Evolutionary conservation across 306 rosid species (phyloP).

Genomic region (Pyrus pyrifolia): DNA sequence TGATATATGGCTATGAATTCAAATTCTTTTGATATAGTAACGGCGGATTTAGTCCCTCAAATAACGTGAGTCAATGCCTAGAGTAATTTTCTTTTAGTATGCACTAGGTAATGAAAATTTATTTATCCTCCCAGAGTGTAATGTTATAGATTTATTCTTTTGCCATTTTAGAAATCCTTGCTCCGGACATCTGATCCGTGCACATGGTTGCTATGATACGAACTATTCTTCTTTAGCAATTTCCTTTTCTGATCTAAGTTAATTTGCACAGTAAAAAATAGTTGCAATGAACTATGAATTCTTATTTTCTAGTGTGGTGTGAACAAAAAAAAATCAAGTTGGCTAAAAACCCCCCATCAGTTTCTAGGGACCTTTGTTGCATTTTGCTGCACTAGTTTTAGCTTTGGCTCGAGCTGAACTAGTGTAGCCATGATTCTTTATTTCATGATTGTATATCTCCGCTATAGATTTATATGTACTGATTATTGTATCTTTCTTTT

Average conservation of each 20-base stretch:
- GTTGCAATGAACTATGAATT: background rate
- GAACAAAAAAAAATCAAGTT: background rate
- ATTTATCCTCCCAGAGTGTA: background rate
- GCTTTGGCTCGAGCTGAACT: background rate
- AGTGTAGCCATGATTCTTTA: background rate
- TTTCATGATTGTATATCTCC: background rate
- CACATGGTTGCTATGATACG: background rate
- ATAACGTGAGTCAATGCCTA: background rate
- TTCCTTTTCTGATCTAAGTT: background rate
- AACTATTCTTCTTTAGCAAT: background rate
- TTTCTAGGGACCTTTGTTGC: background rate
- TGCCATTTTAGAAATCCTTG: background rate
- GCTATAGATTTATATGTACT: background rate
- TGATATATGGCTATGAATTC: background rate
- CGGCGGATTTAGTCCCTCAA: background rate
- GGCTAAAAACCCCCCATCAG: background rate
- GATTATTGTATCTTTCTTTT: constrained; percentile 20
- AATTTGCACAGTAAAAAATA: background rate
- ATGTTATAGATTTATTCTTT: background rate
- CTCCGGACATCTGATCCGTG: background rate
- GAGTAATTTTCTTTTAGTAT: background rate
- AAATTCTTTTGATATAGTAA: background rate
- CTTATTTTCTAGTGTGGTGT: background rate
- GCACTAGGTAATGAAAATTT: too few species aligned
- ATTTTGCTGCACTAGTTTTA: background rate